Evolutionary conservation across 495 filamentous ascomycete species (phyloP).

Genomic region (Alectoria sarmentosa): DNA sequence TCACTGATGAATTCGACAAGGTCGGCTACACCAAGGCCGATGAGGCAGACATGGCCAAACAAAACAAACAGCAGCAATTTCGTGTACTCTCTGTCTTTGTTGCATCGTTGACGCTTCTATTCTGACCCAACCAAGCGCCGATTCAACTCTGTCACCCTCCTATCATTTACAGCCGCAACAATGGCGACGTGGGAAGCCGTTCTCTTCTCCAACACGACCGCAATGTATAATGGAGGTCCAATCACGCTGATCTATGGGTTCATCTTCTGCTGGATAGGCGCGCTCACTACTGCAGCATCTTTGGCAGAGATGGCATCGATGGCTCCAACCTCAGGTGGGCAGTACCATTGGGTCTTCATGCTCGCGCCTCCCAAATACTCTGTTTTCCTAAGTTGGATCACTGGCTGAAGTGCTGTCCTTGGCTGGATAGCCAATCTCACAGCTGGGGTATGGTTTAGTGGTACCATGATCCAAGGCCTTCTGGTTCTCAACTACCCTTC

Average conservation of each 20-base stretch:
- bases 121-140: neutral
- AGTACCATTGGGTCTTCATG: too few relatives aligned
- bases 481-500: constrained; percentile 35
- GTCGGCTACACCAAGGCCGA: neutral
- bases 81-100: neutral
- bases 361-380: constrained; percentile 23
- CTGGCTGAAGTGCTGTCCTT: neutral
- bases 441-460: neutral
- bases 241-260: constrained; percentile 31
- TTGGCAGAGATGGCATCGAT: constrained; percentile 38
- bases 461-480: constrained; percentile 36
- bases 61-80: neutral
- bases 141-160: neutral
- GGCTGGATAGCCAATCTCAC: neutral
- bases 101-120: neutral
- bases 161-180: neutral
- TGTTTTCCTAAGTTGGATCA: constrained; percentile 1
- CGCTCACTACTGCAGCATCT: constrained; percentile 27
- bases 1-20: neutral
- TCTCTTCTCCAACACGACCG: constrained; percentile 31
- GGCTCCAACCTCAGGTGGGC: constrained; percentile 26
- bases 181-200: constrained; percentile 39
- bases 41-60: constrained; percentile 4
- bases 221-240: constrained; percentile 36
- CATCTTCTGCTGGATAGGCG: constrained; percentile 28